A percentile compares a stretch with the other conserved stretches of the same genome.
Evolutionary conservation across 2,329 filamentous ascomycete genomes (phyloP).

Genomic region (Aureobasidium melanogenum): DNA sequence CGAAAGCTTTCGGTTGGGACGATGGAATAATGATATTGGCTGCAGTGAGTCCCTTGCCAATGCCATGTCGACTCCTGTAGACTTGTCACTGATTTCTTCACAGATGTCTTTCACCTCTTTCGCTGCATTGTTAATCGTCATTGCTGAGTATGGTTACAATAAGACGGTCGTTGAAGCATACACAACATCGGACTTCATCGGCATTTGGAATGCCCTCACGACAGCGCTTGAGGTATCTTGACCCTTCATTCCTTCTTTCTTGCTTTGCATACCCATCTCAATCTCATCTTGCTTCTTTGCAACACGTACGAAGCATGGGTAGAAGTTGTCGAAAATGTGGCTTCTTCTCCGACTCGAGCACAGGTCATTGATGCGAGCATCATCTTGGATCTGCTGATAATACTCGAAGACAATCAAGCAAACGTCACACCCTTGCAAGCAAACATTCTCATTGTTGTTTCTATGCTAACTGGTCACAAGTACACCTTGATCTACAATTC

Average conservation of each 20-base stretch:
- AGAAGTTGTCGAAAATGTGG: neutral
- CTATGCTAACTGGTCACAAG: neutral
- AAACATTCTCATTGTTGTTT: neutral
- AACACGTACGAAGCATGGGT: neutral
- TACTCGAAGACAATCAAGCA: neutral
- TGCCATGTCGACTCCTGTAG: neutral
- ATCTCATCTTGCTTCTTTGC: neutral
- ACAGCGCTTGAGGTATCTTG: neutral
- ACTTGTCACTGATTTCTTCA: neutral
- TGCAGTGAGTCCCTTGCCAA: conserved; percentile 1
- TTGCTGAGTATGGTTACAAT: neutral
- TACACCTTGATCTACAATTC: conserved; percentile 1
- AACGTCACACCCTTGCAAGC: neutral
- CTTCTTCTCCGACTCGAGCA: too few relatives aligned
- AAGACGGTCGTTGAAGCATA: neutral
- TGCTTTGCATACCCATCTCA: neutral
- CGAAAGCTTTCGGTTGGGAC: conserved; percentile 12
- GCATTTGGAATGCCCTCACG: neutral
- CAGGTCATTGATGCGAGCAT: neutral
- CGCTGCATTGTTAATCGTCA: neutral
- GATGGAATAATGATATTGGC: conserved; percentile 11
- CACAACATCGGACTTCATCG: neutral
- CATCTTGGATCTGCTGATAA: neutral
- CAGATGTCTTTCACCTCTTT: neutral
- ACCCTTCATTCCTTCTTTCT: neutral